Evolutionary conservation across 345 rosid species (phyloP).

Genomic region (Lumnitzera racemosa): DNA sequence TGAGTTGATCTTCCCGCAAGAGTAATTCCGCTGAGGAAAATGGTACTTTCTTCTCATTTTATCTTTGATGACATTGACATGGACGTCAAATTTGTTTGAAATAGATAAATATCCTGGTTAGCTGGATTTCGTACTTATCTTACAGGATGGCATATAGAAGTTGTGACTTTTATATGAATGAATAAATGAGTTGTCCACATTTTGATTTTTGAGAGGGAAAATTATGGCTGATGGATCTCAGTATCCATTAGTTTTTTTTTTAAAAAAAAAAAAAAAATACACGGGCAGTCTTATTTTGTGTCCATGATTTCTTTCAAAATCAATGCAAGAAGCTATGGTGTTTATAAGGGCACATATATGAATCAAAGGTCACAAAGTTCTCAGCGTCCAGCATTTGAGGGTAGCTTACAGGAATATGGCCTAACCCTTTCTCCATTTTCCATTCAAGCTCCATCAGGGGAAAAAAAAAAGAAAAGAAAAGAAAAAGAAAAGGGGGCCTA

Average conservation of each 20-base stretch:
- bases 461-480: no score
- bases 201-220: conserved; percentile 13
- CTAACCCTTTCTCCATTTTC: no score
- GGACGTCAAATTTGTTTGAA: no score
- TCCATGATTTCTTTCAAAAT: conserved; percentile 31
- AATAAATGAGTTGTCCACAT: background rate
- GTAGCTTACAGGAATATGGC: background rate
- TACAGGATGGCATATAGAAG: background rate
- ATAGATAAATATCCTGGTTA: no score
- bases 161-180: background rate
- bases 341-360: conserved; percentile 13
- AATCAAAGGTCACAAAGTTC: conserved; percentile 31
- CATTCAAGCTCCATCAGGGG: no score
- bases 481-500: no score
- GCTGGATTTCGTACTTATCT: background rate
- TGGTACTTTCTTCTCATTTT: no score
- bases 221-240: conserved; percentile 52
- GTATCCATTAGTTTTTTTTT: conserved; percentile 43
- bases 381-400: conserved; percentile 20
- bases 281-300: conserved; percentile 35
- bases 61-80: no score
- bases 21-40: no score
- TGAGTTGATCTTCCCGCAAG: no score
- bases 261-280: conserved; percentile 39
- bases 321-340: conserved; percentile 9